phyloP scores from a whole-genome alignment of 179 eudicot species.

The Beta macrorhiza region DNA sequence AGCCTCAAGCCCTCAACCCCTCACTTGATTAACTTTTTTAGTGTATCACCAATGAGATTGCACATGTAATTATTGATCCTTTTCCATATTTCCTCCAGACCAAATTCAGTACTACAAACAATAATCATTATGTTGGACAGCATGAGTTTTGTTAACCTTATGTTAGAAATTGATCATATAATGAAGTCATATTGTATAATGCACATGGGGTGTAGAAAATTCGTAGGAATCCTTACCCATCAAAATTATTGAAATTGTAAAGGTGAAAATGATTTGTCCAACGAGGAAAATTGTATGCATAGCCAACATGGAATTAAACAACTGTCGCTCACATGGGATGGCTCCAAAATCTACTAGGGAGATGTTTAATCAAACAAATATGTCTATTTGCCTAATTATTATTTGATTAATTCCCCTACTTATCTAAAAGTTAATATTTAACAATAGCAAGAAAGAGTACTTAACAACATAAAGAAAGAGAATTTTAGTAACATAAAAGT shows the following conservation, averaged over 20 bases:
- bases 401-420: too few species aligned
- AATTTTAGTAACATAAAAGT: too few species aligned
- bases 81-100: neutral
- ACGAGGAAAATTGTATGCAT: neutral
- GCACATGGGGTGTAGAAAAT: neutral
- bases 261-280: neutral
- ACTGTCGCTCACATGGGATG: constrained; percentile 21
- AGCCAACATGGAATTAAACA: neutral
- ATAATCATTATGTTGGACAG: neutral
- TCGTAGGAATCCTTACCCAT: neutral
- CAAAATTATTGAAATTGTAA: neutral
- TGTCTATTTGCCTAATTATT: too few species aligned
- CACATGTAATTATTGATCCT: neutral
- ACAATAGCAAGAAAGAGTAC: too few species aligned
- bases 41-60: neutral
- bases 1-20: too few species aligned
- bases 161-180: neutral
- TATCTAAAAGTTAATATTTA: too few species aligned
- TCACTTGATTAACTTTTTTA: too few species aligned
- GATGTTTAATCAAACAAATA: neutral
- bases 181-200: neutral
- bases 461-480: too few species aligned
- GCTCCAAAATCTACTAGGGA: constrained; percentile 13
- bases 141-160: neutral
- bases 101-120: neutral